Base-by-base conservation (phyloP, 257 asterid genomes). In the Leptodermis oblonga region DNA sequence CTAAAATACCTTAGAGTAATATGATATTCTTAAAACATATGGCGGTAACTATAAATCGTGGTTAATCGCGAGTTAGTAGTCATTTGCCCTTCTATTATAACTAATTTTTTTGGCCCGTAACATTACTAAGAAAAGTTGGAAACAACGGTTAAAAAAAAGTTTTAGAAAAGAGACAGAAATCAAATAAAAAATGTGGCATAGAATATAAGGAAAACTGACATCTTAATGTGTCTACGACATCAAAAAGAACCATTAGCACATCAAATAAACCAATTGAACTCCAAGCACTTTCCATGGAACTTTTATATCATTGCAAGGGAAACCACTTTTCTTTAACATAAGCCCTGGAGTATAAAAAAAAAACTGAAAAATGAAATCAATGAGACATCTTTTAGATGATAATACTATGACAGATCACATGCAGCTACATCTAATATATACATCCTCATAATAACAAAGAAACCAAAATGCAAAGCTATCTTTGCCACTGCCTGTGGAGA, bases 341-440 rank as follows among this genome's bases (percentile, higher is more conserved):
- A 93, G 90, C 68, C 99, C 99, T 5, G 99, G 99, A 31, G 99
- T 93, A 76, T 93, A 97, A 83, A 90, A 90, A 86, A 93, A 90
- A 79, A 97, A 90, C 99, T 93, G 94, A 77, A 80, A 23, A 5
- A 61, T 62, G 68, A 59, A 77, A 72, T 52, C 55, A 70, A 81
- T 82, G 61, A 84, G 69, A 74, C 56, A 67, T 42, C 55, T 61
- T 75, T 67, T 23, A 13, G 33, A 58, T 28, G 59, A 26, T 1
- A 12, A 51, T 28, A 70, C 26, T 28, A 14, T 22, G 23, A 55
- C 45, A 48, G 54, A 69, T 56, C 37, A 43, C 54, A 41, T 63
- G 20, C 36, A 62, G 33, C 23, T 45, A 18, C 13, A 18, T 8
- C 25, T 33, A 43, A 65, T 66, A 7, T 34, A 65, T 30, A 26